These are phyloP conservation scores for Calamus simplicifolius DNA, from an alignment of 176 grass and related monocot species.

Conservation along the genomic window DNA sequence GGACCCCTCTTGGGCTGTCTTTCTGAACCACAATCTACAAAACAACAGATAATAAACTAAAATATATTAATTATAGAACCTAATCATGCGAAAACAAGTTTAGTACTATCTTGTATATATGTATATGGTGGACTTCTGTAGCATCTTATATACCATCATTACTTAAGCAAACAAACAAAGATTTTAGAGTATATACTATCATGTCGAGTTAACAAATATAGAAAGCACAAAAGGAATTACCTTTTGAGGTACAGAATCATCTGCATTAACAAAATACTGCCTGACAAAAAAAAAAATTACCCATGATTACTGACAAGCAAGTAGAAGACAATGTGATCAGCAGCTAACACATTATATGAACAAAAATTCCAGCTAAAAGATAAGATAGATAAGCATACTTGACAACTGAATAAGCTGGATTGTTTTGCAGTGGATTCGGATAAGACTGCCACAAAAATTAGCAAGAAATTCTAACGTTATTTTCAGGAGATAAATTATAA, in stretches of 20 bases:
- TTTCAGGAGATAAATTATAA: not conserved
- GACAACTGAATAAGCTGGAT: conserved; percentile 21
- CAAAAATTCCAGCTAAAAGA: not conserved
- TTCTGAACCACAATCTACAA: conserved; percentile 13
- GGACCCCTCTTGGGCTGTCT: conserved; percentile 10
- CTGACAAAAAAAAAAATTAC: conserved; percentile 5
- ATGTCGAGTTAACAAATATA: not conserved
- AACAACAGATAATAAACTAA: not conserved
- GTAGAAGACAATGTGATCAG: not conserved
- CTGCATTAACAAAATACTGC: conserved; percentile 14
- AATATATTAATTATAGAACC: not conserved
- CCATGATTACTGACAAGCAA: not conserved
- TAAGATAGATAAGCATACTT: conserved; percentile 1
- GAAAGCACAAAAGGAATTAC: not conserved
- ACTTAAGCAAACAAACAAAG: not conserved
- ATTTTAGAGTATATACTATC: not conserved
- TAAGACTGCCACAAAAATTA: conserved; percentile 10
- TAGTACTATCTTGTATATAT: too few relatives aligned
- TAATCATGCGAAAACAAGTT: too few relatives aligned
- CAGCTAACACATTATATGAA: not conserved
- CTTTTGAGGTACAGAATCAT: conserved; percentile 15
- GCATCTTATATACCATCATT: not conserved
- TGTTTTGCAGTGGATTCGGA: conserved; percentile 14
- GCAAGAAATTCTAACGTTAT: not conserved
- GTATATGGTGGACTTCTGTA: not conserved